Evolutionary conservation across 2,329 filamentous ascomycete genomes (phyloP).

Genomic region (Alternaria longipes): DNA sequence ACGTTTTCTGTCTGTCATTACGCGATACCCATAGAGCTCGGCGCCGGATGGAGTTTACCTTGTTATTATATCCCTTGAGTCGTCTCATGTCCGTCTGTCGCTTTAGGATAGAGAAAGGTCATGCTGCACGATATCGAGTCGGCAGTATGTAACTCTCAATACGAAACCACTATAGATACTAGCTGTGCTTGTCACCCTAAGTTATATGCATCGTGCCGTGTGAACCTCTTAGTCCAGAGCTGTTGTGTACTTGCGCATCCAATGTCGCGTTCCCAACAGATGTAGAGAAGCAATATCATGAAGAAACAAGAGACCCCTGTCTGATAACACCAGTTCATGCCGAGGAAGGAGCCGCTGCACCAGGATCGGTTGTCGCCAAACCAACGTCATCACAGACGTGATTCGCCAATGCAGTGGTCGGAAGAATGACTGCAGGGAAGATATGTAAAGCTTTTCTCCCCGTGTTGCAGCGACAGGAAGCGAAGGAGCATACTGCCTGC

Average conservation of each 20-base stretch:
- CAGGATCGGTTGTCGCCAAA: neutral
- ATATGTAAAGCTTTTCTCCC: conserved; percentile 12
- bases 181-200: neutral
- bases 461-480: conserved; percentile 14
- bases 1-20: conserved; percentile 22
- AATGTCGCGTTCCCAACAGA: neutral
- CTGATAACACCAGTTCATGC: neutral
- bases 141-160: neutral
- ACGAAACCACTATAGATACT: neutral
- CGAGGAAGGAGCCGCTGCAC: conserved; percentile 1
- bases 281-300: neutral
- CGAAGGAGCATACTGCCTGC: conserved; percentile 15
- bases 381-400: neutral
- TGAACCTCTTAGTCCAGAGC: neutral
- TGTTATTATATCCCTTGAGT: neutral
- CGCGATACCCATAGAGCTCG: conserved; percentile 37
- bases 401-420: neutral
- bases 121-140: accelerated
- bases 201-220: neutral
- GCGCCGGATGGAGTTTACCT: conserved; percentile 18
- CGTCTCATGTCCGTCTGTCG: neutral
- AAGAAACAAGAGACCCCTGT: neutral
- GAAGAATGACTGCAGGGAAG: conserved; percentile 5
- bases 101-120: neutral
- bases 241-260: neutral